phyloP scores from a whole-genome alignment of 495 filamentous ascomycete genomes.

The Jackrogersella minutella region DNA sequence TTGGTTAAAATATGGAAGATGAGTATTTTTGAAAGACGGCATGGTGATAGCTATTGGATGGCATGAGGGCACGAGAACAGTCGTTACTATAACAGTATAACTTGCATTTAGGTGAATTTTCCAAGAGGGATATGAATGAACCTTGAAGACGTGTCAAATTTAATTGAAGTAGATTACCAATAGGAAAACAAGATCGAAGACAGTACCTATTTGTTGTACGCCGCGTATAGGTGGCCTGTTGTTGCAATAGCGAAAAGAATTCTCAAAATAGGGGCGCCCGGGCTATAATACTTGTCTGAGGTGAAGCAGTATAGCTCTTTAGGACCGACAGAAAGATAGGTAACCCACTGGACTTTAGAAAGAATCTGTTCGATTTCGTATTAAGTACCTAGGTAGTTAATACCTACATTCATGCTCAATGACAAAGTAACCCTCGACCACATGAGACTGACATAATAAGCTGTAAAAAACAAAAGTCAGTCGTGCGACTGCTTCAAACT shows the following conservation, averaged over 20 bases:
- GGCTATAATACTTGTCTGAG: conserved; percentile 65
- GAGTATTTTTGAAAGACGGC: no score
- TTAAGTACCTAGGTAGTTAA: background rate
- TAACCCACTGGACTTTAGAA: conserved; percentile 44
- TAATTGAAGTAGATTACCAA: conserved; percentile 58
- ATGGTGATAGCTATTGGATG: no score
- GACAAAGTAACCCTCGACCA: background rate
- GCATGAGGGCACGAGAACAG: no score
- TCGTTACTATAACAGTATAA: no score
- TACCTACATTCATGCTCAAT: background rate
- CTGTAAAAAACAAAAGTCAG: background rate
- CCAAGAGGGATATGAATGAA: no score
- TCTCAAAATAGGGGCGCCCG: conserved; percentile 64
- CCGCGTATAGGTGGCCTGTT: conserved; percentile 60
- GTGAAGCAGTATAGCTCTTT: conserved; percentile 58
- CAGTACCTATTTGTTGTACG: conserved; percentile 66
- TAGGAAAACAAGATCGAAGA: conserved; percentile 56
- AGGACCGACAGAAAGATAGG: conserved; percentile 37
- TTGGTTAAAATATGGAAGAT: no score
- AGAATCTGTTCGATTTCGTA: conserved; percentile 11
- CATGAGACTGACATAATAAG: background rate
- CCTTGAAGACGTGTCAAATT: no score
- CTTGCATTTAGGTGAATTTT: no score
- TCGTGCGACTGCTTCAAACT: background rate
- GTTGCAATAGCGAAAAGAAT: conserved; percentile 59